Conservation (phyloP, 192 early-diverging fungal genomes). For the Mortierella hygrophila region DNA sequence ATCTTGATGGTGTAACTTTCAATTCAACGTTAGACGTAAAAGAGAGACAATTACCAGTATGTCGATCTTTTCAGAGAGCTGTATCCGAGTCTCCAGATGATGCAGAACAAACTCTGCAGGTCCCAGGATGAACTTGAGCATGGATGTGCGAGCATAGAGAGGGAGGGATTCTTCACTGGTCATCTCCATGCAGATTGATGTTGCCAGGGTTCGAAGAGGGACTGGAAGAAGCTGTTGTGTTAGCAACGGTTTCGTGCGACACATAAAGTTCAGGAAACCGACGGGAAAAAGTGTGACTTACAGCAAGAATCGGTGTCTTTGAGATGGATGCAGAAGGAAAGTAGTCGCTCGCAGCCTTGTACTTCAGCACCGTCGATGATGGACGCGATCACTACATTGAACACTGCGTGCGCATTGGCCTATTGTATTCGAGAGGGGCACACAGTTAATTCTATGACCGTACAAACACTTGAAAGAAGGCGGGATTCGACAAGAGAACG, state of each 20-base stretch:
- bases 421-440: neutral
- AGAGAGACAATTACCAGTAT: conserved; percentile 12
- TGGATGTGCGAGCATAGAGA: conserved; percentile 18
- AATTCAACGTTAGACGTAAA: neutral
- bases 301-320: conserved; percentile 30
- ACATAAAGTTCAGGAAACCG: too few species aligned
- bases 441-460: neutral
- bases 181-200: conserved; percentile 17
- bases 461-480: neutral
- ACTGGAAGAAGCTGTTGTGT: neutral
- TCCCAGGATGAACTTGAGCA: conserved; percentile 26
- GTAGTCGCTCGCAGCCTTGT: conserved; percentile 16
- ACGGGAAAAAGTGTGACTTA: conserved; percentile 4
- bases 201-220: conserved; percentile 23
- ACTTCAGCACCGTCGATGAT: conserved; percentile 16
- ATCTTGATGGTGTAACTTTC: neutral
- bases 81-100: conserved; percentile 25
- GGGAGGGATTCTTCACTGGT: conserved; percentile 11
- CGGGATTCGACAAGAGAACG: neutral
- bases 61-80: conserved; percentile 8
- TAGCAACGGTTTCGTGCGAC: too few species aligned
- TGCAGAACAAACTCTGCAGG: conserved; percentile 43
- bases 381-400: conserved; percentile 44
- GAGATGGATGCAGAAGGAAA: conserved; percentile 31
- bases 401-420: conserved; percentile 31